These are phyloP conservation scores for Ogataea sp. DNA, from an alignment of 805 yeast genomes.

Conservation along the genomic window DNA sequence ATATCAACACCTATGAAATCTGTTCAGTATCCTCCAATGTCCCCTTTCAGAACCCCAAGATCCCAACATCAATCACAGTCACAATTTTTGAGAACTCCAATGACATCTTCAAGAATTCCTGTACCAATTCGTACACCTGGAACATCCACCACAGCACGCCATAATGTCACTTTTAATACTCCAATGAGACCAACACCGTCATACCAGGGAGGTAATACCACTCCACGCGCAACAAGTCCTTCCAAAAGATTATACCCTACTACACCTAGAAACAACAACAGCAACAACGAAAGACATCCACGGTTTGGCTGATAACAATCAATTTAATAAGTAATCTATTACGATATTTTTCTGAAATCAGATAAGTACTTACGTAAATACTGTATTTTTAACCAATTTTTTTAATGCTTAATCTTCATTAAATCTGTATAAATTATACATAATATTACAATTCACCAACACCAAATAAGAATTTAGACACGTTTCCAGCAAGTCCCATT, in stretches of 20 bases:
- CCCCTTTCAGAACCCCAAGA: constrained; percentile 1
- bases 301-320: not conserved
- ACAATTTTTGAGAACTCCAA: not conserved
- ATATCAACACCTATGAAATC: not conserved
- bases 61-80: no score
- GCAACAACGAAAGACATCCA: not conserved
- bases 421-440: no score
- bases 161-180: not conserved
- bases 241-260: not conserved
- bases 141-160: not conserved
- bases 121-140: not conserved
- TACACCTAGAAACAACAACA: not conserved
- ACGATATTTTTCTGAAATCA: not conserved
- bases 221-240: no score
- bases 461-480: constrained; percentile 13
- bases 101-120: not conserved
- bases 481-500: constrained; percentile 8
- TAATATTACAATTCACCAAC: constrained; percentile 9
- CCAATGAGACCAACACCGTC: not conserved
- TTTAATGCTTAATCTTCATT: no score
- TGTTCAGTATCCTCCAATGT: not conserved
- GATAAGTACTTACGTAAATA: no score
- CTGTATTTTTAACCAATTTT: no score
- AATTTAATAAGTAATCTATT: not conserved
- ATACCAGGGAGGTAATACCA: not conserved